phyloP scores from a whole-genome alignment of 352 stramenopile genomes.

The Pythium brachiatum region DNA sequence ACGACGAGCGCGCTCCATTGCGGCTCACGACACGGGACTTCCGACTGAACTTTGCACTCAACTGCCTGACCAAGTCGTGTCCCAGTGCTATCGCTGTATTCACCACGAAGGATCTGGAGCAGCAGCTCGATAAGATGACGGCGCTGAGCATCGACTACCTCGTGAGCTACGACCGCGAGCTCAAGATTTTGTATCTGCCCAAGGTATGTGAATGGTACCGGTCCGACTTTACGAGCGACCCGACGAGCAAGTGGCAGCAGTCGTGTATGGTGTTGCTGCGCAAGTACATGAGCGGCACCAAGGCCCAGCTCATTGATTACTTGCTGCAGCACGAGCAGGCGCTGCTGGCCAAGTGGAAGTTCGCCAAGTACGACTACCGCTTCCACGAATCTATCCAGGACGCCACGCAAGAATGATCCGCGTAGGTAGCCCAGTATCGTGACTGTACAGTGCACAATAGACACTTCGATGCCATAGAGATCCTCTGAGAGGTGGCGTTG shows the following conservation, averaged over 20 bases:
- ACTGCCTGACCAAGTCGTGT: conserved; percentile 58
- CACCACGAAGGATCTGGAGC: conserved; percentile 55
- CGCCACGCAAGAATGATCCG: conserved; percentile 3
- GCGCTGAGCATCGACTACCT: conserved; percentile 29
- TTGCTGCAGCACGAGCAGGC: conserved; percentile 31
- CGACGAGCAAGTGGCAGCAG: conserved; percentile 18
- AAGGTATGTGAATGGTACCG: conserved; percentile 62
- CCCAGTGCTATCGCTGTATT: conserved; percentile 46
- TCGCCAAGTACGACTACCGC: conserved; percentile 49
- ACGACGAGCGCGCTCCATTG: conserved; percentile 28
- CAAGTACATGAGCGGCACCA: conserved; percentile 31
- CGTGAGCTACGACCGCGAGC: conserved; percentile 48
- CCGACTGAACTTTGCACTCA: conserved; percentile 58
- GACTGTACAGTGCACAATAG: neutral
- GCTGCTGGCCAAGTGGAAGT: conserved; percentile 46
- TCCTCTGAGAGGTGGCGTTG: no score
- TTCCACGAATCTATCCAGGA: conserved; percentile 42
- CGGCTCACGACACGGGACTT: conserved; percentile 38
- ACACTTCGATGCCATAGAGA: neutral
- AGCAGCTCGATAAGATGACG: conserved; percentile 39
- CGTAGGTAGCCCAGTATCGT: neutral
- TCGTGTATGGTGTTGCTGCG: conserved; percentile 32
- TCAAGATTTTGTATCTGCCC: conserved; percentile 41
- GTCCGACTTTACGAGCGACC: conserved; percentile 35
- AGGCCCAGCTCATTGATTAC: conserved; percentile 39